Evolutionary conservation across 768 basidiomycete genomes (phyloP), one percentile per base, ranked within the genome.

Genomic region (Mycena polygramma): DNA sequence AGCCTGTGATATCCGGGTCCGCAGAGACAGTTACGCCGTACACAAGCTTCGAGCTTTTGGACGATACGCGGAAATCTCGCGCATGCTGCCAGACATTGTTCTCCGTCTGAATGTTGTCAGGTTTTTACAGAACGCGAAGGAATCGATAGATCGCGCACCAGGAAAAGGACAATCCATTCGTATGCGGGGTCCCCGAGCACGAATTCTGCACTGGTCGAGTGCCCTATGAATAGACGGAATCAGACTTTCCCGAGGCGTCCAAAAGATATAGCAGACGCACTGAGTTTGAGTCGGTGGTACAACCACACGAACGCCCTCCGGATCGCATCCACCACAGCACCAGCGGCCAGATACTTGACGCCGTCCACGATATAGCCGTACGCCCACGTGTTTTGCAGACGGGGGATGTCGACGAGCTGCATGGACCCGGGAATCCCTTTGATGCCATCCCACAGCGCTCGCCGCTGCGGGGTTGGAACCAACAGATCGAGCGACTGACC

Each of bases 151-250:
- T 35, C 37, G 70, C 82, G 61, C 60, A 86, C 86, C 66, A 88
- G 71, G 66, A 84, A 85, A 15, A 81, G 75, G 8, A 85, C 73
- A 20, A 88, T 78, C 86, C 86, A 88, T 58, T 87, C 86, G 65
- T 85, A 87, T 0, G 84, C 78, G 0, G 83, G 85, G 69, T 87
- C 86, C 6, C 84, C 83, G 66, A 85, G 77, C 17, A 79, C 75
- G 64, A 88, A 87, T 57, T 82, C 80, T 30, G 85, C 86, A 11
- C 84, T 84, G 14, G 86, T 81, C 6, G 81, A 82, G 65, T 83
- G 84, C 58, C 83, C 86, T 87, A 54, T 48, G 41, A 57, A 66
- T 63, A 63, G n/a, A 48, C 35, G 10, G n/a, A 46, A 20, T 55
- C 4, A 68, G 55, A 52, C 35, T 46, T 30, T 15, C 13, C 0